phyloP scores from a whole-genome alignment of 2,329 filamentous ascomycete genomes.

The Bipolaris cookei region DNA sequence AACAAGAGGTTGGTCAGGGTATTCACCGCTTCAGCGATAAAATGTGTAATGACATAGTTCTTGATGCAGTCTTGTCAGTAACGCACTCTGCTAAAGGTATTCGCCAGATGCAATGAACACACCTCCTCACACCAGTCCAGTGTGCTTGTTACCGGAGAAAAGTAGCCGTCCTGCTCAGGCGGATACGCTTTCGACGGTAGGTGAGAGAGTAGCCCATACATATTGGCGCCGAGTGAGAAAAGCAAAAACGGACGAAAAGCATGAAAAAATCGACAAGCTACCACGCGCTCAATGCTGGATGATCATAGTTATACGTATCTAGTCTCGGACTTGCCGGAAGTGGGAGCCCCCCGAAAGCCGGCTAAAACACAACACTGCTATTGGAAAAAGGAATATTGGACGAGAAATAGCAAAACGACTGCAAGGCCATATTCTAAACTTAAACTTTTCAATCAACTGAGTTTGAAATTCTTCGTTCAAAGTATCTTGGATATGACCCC shows the following conservation, averaged over 20 bases:
- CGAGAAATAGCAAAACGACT: too few species aligned
- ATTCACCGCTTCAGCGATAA: conserved; percentile 79
- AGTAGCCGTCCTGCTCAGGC: conserved; percentile 64
- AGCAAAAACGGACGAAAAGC: background rate
- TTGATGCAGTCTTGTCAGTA: conserved; percentile 43
- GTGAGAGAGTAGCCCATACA: conserved; percentile 46
- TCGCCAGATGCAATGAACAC: conserved; percentile 18
- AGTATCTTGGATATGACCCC: too few species aligned
- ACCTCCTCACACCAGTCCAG: conserved; percentile 84
- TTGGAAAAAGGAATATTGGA: too few species aligned
- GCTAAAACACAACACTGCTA: background rate
- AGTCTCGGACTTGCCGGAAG: too few species aligned
- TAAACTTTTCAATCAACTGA: too few species aligned
- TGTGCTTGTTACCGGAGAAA: conserved; percentile 73
- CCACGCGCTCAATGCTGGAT: background rate
- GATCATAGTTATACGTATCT: too few species aligned
- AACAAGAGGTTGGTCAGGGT: conserved; percentile 84
- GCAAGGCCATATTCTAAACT: too few species aligned
- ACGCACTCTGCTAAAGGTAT: background rate
- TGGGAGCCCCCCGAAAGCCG: too few species aligned
- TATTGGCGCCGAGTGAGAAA: conserved; percentile 3
- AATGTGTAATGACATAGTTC: conserved; percentile 77
- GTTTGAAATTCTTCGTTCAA: too few species aligned
- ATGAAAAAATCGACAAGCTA: background rate
- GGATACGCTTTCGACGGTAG: conserved; percentile 57